Percentiles rank a stretch among this genome's conserved stretches.
Evolutionary conservation across 768 basidiomycete genomes (phyloP).

Genomic region (Mycena epipterygia): DNA sequence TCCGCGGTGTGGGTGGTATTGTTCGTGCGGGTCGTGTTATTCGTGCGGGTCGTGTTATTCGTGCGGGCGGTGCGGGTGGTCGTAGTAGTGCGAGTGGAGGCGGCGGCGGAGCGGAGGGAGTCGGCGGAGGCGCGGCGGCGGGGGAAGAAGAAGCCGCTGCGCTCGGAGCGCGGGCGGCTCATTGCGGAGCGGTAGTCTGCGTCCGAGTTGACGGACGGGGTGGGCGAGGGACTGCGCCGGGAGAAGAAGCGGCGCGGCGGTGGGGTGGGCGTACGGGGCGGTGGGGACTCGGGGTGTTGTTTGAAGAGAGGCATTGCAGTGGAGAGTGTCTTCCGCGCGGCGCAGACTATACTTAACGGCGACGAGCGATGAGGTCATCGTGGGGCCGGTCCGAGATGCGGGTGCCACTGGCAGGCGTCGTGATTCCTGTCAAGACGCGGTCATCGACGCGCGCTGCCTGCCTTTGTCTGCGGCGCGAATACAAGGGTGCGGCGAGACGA

Average conservation of each 20-base stretch:
- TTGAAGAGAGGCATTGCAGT: slow-evolving; percentile 43
- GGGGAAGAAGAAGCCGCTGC: slow-evolving; percentile 31
- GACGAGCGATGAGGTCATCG: slow-evolving; percentile 28
- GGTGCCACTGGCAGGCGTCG: too few relatives aligned
- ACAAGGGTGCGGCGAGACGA: too few relatives aligned
- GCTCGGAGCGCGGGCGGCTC: neutral
- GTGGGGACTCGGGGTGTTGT: slow-evolving; percentile 14
- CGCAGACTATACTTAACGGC: slow-evolving; percentile 5
- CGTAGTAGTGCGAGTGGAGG: neutral
- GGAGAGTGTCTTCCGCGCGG: slow-evolving; percentile 37
- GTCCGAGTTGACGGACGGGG: neutral
- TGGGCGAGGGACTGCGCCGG: slow-evolving; percentile 1
- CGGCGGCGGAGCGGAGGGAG: neutral
- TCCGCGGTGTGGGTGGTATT: too few relatives aligned
- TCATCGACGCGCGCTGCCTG: too few relatives aligned
- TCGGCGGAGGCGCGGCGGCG: slow-evolving; percentile 11
- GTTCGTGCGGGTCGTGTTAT: too few relatives aligned
- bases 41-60: too few relatives aligned
- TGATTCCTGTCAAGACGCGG: too few relatives aligned
- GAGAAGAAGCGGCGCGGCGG: slow-evolving; percentile 8
- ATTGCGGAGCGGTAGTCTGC: slow-evolving; percentile 27
- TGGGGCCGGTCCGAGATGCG: slow-evolving; percentile 8
- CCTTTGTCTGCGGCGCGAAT: neutral
- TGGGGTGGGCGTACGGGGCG: neutral
- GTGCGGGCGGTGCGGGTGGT: too few relatives aligned